Evolutionary conservation across 2,329 filamentous ascomycete species (phyloP), one percentile per base, ranked within the genome.

Genomic region (Alternaria tenuissima): DNA sequence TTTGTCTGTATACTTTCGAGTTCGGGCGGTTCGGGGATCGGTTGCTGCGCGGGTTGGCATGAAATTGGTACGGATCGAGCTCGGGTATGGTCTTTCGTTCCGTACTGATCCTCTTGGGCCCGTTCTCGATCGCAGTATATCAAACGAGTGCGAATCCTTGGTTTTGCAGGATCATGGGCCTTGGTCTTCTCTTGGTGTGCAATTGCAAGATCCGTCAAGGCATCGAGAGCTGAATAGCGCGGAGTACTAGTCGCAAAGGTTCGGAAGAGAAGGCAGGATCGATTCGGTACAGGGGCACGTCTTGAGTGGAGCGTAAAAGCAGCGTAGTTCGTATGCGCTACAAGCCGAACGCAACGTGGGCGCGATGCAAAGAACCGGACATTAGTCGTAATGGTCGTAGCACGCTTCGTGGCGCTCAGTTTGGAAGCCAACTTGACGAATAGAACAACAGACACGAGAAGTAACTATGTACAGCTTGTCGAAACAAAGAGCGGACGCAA

Each of bases 381-480:
- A 54, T 59, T 34, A 48, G 63, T 71, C 63, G 69, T 70, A 42
- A 65, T 52, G 30, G 66, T 74, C 69, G 72, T 73, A 42, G 71
- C 61, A 59, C 71, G 74, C 69, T 69, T 39, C 18, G 39, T 57
- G 65, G 69, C 67, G 56, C 47, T 63, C 30, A 67, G 22, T 54
- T 42, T 55, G 57, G 68, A 59, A 70, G 75, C 75, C 75, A 77
- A 76, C 71, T 56, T 72, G 73, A 56, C 66, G 59, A 55, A 30
- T 36, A 22, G 56, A 65, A 41, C 32, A 57, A 63, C 48, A 53
- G 60, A 57, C 56, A 52, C 53, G 42, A 52, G 49, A 44, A 30
- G 26, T 42, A 28, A 18, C 18, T 52, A 44, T 63, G 51, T 38
- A 57, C 49, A 62, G 36, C 59, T 48, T 55, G 56, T 52, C 24